Conservation (phyloP, 2,329 filamentous ascomycete genomes). For the Fonsecaea erecta region DNA sequence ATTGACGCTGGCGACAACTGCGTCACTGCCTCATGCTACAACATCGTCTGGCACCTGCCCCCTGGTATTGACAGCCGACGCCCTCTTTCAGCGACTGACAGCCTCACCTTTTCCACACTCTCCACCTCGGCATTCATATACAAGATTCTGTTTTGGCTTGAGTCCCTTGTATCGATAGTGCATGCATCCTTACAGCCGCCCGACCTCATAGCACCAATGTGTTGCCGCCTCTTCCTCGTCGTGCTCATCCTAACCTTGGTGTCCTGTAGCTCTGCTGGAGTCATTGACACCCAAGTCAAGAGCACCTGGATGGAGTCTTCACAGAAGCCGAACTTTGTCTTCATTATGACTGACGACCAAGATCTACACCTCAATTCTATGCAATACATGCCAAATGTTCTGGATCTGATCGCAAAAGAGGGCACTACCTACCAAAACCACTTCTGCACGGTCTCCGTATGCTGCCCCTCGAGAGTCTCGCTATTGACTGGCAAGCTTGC, state of each 20-base stretch:
- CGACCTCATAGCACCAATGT: background rate
- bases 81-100: background rate
- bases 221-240: background rate
- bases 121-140: background rate
- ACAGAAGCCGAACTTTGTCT: conserved; percentile 65
- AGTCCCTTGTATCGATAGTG: background rate
- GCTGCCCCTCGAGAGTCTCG: conserved; percentile 69
- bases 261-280: background rate
- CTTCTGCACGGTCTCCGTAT: conserved; percentile 69
- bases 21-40: background rate
- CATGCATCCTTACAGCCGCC: background rate
- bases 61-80: background rate
- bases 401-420: conserved; percentile 60
- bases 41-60: background rate
- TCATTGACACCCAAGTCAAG: background rate
- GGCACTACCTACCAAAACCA: conserved; percentile 66
- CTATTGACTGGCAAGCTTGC: conserved; percentile 69
- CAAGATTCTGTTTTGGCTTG: background rate
- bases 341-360: conserved; percentile 71
- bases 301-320: no score
- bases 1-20: background rate
- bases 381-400: conserved; percentile 62
- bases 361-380: conserved; percentile 66
- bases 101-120: background rate
- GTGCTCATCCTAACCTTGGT: background rate